Evolutionary conservation across 2,329 filamentous ascomycete genomes (phyloP).

Genomic region (Leptoxyphium fumago): DNA sequence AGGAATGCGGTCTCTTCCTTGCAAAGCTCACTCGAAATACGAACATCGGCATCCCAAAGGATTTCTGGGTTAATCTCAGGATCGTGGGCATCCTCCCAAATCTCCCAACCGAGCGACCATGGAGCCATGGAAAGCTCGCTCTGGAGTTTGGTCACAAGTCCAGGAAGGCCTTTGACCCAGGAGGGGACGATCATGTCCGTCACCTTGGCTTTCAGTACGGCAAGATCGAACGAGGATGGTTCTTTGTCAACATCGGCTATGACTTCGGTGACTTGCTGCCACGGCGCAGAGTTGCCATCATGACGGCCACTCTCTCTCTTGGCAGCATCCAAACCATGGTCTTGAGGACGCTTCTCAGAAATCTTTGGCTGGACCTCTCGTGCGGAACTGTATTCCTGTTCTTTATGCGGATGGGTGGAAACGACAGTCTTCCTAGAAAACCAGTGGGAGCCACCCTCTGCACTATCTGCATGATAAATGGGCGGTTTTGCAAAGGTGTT

Average conservation of each 20-base stretch:
- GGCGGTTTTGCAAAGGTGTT: background rate
- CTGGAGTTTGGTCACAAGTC: constrained; percentile 68
- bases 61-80: constrained; percentile 78
- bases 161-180: constrained; percentile 66
- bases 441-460: background rate
- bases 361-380: background rate
- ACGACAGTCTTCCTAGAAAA: background rate
- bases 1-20: constrained; percentile 68
- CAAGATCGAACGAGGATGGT: constrained; percentile 16
- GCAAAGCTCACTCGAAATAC: constrained; percentile 69
- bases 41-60: constrained; percentile 61
- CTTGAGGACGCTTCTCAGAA: background rate
- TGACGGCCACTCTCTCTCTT: background rate
- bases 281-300: constrained; percentile 10
- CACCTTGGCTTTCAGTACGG: constrained; percentile 14
- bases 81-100: constrained; percentile 85
- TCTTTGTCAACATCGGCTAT: constrained; percentile 12
- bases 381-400: background rate
- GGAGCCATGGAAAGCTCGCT: constrained; percentile 75
- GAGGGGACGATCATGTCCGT: constrained; percentile 50
- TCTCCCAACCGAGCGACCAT: constrained; percentile 78
- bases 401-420: background rate
- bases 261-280: constrained; percentile 14
- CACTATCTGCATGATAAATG: background rate
- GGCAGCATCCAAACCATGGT: background rate